Evolutionary conservation across 2,329 filamentous ascomycete genomes (phyloP).

Genomic region (Penicillium hordei): DNA sequence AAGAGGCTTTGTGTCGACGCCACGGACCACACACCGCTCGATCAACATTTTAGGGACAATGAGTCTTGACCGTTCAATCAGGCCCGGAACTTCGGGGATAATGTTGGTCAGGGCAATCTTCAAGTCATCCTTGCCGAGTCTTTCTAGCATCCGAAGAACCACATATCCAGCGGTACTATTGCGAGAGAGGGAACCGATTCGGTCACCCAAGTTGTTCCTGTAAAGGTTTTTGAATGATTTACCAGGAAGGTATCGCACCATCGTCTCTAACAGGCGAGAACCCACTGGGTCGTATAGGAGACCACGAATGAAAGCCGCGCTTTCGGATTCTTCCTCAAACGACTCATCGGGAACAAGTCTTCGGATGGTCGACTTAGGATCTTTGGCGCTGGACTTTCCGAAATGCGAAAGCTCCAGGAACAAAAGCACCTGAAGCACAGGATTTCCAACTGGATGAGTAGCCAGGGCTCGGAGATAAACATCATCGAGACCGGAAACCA

Average conservation of each 20-base stretch:
- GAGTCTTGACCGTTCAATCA: constrained; percentile 74
- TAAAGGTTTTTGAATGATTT: constrained; percentile 91
- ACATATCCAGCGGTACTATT: constrained; percentile 92
- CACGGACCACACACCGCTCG: constrained; percentile 73
- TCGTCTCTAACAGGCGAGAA: constrained; percentile 82
- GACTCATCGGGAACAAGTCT: constrained; percentile 78
- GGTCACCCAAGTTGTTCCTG: constrained; percentile 72
- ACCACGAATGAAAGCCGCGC: constrained; percentile 77
- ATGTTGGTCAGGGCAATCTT: constrained; percentile 70
- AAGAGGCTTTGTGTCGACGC: constrained; percentile 57
- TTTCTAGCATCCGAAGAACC: constrained; percentile 76
- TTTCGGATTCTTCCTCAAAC: constrained; percentile 69
- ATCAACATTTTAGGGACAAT: constrained; percentile 79
- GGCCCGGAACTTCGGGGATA: constrained; percentile 66
- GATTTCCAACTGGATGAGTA: constrained; percentile 86
- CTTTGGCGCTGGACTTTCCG: constrained; percentile 64
- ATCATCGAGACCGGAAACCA: constrained; percentile 71
- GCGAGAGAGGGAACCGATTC: constrained; percentile 75
- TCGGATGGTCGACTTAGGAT: constrained; percentile 68
- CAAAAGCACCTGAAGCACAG: constrained; percentile 84
- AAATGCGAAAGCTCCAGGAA: constrained; percentile 79
- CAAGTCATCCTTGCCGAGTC: constrained; percentile 83
- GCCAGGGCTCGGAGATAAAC: constrained; percentile 80
- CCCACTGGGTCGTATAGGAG: constrained; percentile 89
- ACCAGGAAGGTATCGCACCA: constrained; percentile 76